A percentile compares a stretch with the other conserved stretches of the same genome.
phyloP scores from a whole-genome alignment of 768 basidiomycete genomes.

The Gloeophyllum trabeum region DNA sequence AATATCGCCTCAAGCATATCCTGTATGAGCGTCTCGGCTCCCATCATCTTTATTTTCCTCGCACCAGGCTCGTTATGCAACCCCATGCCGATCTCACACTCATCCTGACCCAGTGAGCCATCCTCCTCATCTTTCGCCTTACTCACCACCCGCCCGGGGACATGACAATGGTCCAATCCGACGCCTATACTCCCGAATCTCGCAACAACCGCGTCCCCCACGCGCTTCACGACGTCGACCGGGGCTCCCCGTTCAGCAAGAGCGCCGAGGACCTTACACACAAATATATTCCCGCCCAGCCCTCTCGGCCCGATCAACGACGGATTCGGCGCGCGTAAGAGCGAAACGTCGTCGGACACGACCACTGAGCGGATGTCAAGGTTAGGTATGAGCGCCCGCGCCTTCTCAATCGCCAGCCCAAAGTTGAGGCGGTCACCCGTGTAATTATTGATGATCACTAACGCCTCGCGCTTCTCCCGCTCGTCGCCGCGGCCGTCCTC shows the following conservation, averaged over 20 bases:
- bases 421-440: constrained; percentile 50
- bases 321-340: constrained; percentile 14
- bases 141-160: constrained; percentile 28
- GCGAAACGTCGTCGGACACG: constrained; percentile 46
- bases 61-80: constrained; percentile 45
- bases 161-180: constrained; percentile 45
- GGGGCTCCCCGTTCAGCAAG: constrained; percentile 28
- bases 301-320: constrained; percentile 37
- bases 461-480: constrained; percentile 14
- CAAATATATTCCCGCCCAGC: constrained; percentile 33
- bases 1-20: constrained; percentile 19
- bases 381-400: constrained; percentile 22
- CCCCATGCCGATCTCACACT: constrained; percentile 37
- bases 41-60: constrained; percentile 9
- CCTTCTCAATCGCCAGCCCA: constrained; percentile 44
- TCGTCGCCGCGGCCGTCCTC: constrained; percentile 1
- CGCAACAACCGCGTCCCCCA: constrained; percentile 21
- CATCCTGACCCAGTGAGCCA: constrained; percentile 12
- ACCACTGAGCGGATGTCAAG: constrained; percentile 32
- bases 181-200: constrained; percentile 23
- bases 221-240: constrained; percentile 20
- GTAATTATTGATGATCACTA: constrained; percentile 36
- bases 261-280: constrained; percentile 47
- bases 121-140: constrained; percentile 9
- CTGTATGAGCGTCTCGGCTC: constrained; percentile 15